Conservation (phyloP, 2,329 filamentous ascomycete genomes). For the Meredithiella fracta region DNA sequence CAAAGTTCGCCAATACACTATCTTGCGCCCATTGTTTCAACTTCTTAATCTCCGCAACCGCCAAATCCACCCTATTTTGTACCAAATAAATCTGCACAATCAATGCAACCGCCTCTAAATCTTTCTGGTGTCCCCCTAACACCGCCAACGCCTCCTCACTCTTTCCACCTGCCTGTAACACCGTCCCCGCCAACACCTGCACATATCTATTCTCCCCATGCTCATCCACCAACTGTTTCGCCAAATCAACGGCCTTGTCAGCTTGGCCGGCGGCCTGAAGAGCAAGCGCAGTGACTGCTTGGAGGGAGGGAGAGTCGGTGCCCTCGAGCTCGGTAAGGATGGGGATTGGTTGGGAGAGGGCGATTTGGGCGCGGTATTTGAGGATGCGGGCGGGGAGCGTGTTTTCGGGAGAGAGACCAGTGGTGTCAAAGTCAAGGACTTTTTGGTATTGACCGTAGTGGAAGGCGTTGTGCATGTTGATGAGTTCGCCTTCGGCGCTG, state of each 20-base stretch:
- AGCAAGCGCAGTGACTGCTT: conserved; percentile 62
- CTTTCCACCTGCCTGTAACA: conserved; percentile 64
- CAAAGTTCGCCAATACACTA: conserved; percentile 79
- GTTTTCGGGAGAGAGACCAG: conserved; percentile 64
- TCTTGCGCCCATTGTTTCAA: conserved; percentile 93
- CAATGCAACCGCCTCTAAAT: conserved; percentile 62
- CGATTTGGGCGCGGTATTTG: conserved; percentile 65
- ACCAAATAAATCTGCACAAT: conserved; percentile 84
- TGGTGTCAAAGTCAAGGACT: conserved; percentile 72
- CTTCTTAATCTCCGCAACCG: conserved; percentile 70
- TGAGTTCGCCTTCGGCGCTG: conserved; percentile 53
- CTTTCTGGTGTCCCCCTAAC: conserved; percentile 70
- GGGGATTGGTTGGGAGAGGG: conserved; percentile 58
- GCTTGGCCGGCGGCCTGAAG: conserved; percentile 43
- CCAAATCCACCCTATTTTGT: conserved; percentile 82
- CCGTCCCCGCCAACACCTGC: conserved; percentile 65
- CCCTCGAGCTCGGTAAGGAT: conserved; percentile 54
- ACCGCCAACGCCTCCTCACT: conserved; percentile 72
- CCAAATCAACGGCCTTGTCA: conserved; percentile 43
- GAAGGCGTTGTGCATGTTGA: conserved; percentile 56
- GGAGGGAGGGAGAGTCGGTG: conserved; percentile 47
- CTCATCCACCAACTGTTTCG: conserved; percentile 51
- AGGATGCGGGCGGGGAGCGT: conserved; percentile 60
- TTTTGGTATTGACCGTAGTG: conserved; percentile 71
- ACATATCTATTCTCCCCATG: conserved; percentile 61